Evolutionary conservation across 2,329 filamentous ascomycete genomes (phyloP).

Genomic region (Alternaria sp.): DNA sequence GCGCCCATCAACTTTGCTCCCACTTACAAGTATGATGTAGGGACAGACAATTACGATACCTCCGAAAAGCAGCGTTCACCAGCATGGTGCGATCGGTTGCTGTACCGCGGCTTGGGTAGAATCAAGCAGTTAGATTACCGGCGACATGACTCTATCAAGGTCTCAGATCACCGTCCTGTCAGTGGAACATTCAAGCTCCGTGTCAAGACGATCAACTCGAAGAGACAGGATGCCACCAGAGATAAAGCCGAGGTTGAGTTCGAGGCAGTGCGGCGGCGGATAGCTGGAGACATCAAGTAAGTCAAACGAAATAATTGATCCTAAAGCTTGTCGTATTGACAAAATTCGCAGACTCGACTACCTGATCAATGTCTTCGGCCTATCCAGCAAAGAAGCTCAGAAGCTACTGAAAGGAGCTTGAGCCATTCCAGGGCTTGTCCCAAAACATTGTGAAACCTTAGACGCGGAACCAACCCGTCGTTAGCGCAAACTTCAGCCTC

Average conservation of each 20-base stretch:
- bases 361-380: conserved; percentile 69
- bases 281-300: conserved; percentile 81
- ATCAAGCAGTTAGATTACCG: conserved; percentile 89
- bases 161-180: conserved; percentile 93
- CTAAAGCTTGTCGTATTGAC: background rate
- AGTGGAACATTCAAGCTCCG: conserved; percentile 84
- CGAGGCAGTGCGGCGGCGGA: conserved; percentile 72
- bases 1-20: conserved; percentile 89
- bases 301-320: conserved; percentile 45
- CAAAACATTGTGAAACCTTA: background rate
- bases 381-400: conserved; percentile 63
- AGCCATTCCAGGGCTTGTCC: background rate
- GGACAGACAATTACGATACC: conserved; percentile 91
- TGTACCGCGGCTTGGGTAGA: conserved; percentile 83
- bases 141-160: conserved; percentile 81
- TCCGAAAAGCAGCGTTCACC: conserved; percentile 94
- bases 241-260: conserved; percentile 79
- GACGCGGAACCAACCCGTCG: conserved; percentile 1
- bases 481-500: background rate
- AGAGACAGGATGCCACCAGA: conserved; percentile 72
- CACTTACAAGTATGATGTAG: conserved; percentile 98
- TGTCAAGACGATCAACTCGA: conserved; percentile 80
- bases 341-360: conserved; percentile 65
- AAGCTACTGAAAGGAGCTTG: conserved; percentile 48
- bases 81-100: conserved; percentile 93